These are phyloP conservation scores for Whalleya microplaca DNA, from an alignment of 2,329 filamentous ascomycete species.

Conservation along the genomic window DNA sequence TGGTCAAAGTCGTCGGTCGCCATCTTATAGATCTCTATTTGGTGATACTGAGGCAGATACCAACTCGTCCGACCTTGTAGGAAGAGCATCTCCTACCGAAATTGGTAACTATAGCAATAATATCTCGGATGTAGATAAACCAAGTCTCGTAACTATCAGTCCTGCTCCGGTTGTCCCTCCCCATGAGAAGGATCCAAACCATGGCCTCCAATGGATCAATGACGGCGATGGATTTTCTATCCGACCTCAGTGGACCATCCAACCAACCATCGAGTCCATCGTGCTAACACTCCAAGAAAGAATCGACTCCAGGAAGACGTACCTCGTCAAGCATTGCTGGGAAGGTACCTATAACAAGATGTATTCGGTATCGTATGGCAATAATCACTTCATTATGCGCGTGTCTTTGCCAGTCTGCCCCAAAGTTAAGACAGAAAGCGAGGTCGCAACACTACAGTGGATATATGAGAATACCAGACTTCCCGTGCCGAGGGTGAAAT, in stretches of 20 bases:
- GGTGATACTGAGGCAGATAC: neutral
- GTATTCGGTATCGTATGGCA: conserved; percentile 26
- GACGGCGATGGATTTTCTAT: neutral
- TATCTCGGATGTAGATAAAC: neutral
- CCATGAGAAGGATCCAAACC: conserved; percentile 3
- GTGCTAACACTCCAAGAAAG: conserved; percentile 23
- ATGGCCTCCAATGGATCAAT: conserved; percentile 25
- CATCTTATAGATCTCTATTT: conserved; percentile 10
- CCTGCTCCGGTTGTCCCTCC: neutral
- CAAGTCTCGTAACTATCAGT: neutral
- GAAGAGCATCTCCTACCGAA: neutral
- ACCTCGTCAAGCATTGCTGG: conserved; percentile 23
- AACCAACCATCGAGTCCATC: conserved; percentile 29
- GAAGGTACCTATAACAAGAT: conserved; percentile 30
- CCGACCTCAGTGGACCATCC: conserved; percentile 23
- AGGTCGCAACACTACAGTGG: conserved; percentile 38
- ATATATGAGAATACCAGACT: conserved; percentile 27
- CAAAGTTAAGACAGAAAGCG: conserved; percentile 32
- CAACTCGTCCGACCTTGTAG: neutral
- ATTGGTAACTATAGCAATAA: neutral
- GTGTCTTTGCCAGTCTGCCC: conserved; percentile 33
- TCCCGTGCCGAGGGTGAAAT: conserved; percentile 30
- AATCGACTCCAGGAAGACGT: conserved; percentile 18
- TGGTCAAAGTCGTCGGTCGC: neutral
- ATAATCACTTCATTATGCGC: conserved; percentile 39